Evolutionary conservation across 129 eudicot genomes (phyloP), one percentile per base, ranked within the genome.

Genomic region (Tagetes erecta): DNA sequence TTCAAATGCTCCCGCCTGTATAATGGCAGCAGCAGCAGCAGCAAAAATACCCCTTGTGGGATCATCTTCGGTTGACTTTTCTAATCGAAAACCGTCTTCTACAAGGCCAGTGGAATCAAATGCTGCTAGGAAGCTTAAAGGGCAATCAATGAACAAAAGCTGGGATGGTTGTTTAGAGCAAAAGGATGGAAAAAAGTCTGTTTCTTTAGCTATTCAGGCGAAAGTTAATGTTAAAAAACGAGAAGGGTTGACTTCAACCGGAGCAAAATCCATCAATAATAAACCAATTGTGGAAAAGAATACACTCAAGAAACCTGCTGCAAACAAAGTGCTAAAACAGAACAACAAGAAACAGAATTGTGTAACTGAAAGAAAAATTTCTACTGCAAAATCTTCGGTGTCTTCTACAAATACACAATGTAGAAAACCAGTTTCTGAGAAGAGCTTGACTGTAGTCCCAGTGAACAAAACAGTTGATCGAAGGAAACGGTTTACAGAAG

Each of bases 311-410:
- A 89, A 87, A 64, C 72, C 88, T 38, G 74, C 84, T 45, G 34
- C 73, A 64, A 88, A 67, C 63, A 83, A 63, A 52, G 91, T 91
- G 57, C 90, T 91, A 39, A 82, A 86, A 41, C 91, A 85, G 78
- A 94, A 94, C 83, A 94, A 90, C 78, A 96, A 87, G 82, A 94
- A 94, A 70, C 99, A 94, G 52, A 91, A 94, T 45, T 80, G 82
- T 53, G 12, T 13, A 12, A 31, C 67, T 3, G 90, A 76, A 50
- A 86, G 74, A 73, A 86, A 78, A 51, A 90, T 82, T 50, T 35
- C 79, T 33, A 59, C 83, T 76, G 77, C 81, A 34, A 94, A 85
- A 70, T 78, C 87, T 58, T 49, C 67, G n/a, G 62, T 6, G 4
- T 44, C 75, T 59, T 38, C 62, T 39, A 12, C 10, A 53, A 50